Evolutionary conservation across 495 filamentous ascomycete genomes (phyloP), one percentile per base, ranked within the genome.

Genomic region (Barbatosphaeria neglecta): DNA sequence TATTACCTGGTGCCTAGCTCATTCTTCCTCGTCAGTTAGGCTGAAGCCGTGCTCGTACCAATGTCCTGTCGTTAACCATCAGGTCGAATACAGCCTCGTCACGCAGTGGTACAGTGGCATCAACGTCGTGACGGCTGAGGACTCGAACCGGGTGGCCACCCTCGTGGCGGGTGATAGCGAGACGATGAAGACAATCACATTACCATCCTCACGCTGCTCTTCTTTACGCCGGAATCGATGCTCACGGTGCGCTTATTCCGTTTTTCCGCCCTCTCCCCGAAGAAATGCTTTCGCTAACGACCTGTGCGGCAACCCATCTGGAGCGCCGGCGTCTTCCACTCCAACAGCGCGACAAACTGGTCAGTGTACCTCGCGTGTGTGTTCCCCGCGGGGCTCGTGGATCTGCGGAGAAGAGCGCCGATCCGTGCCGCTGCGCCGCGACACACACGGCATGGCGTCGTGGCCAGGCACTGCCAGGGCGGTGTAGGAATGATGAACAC

Each of bases 141-240:
- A 48, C 25, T 28, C 24, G 16, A 41, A 42, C 20, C 3, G 40
- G 19, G 24, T 48, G 3, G 46, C 46, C 33, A 23, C 20, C 13
- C 17, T 37, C 11, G 37, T 38, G 2, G 23, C 37, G 3, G 20
- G 46, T 2, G 46, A 48, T 25, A 48, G 46, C 38, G 24, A 48
- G 24, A 41, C 37, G 7, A 42, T 48, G 37, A 48, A 48, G 46
- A 48, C 37, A 8, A 48, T 48, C 46, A 48, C 46, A 48, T 48
- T 38, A 48, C 46, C 38, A 22, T 48, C 24, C n/a, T 48, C 11
- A 48, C 46, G 0, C 28, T 48, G 6, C 6, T 48, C 2, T 48
- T 48, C 28, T 23, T 48, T 9, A n/a, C n/a, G n/a, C 46, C 46
- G 6, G 38, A 37, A 5, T 33, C 46, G 7, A 24, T 48, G 9